A percentile compares a stretch with the other conserved stretches of the same genome.
Evolutionary conservation across 2,329 filamentous ascomycete genomes (phyloP).

Genomic region (Juglanconis juglandina): DNA sequence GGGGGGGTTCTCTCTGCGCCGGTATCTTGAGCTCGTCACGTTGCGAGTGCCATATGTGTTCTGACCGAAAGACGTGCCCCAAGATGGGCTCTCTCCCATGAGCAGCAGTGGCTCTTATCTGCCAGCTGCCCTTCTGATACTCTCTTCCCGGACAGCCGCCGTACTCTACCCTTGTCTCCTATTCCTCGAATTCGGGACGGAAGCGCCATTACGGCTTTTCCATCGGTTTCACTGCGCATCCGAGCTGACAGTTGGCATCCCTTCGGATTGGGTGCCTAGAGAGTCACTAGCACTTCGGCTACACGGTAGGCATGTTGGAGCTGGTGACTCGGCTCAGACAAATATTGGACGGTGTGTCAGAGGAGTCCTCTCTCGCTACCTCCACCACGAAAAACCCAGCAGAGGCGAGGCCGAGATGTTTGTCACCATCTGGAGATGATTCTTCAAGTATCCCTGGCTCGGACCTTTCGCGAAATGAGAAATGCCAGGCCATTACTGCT

Average conservation of each 20-base stretch:
- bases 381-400: neutral
- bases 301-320: too few relatives aligned
- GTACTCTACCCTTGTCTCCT: neutral
- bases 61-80: too few relatives aligned
- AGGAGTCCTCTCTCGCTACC: neutral
- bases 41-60: too few relatives aligned
- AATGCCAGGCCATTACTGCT: neutral
- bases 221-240: neutral
- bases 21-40: too few relatives aligned
- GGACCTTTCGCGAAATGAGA: neutral
- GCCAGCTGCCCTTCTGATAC: neutral
- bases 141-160: neutral
- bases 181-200: neutral
- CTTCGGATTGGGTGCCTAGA: neutral
- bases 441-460: neutral
- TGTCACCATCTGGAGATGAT: neutral
- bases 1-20: neutral
- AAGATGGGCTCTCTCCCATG: too few relatives aligned
- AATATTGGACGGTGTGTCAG: neutral
- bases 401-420: neutral
- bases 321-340: neutral
- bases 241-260: neutral
- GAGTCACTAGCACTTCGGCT: neutral
- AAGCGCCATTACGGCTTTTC: neutral
- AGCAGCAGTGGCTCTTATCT: neutral